Percentiles rank a stretch among this genome's conserved stretches.
Conservation (phyloP, 2,329 filamentous ascomycete genomes). For the Paramyrothecium sp. region DNA sequence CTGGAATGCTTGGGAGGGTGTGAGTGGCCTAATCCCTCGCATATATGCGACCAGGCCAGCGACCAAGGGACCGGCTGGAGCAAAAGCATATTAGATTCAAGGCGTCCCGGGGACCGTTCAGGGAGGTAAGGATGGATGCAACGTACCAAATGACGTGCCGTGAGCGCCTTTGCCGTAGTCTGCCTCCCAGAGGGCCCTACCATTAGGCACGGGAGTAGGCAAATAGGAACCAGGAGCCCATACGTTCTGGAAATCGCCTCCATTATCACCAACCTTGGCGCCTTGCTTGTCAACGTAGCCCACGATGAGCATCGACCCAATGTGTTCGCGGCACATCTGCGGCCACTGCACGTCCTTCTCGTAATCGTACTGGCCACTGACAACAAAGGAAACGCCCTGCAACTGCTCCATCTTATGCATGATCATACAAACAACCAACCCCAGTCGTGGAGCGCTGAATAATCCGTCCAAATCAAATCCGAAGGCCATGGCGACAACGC, state of each 20-base stretch:
- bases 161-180: background rate
- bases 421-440: background rate
- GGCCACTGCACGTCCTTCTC: background rate
- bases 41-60: background rate
- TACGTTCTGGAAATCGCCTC: background rate
- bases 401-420: background rate
- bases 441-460: background rate
- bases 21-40: background rate
- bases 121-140: background rate
- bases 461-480: background rate
- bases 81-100: background rate
- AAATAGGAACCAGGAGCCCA: background rate
- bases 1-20: background rate
- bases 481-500: background rate
- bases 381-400: background rate
- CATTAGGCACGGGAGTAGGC: background rate
- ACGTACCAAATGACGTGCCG: background rate
- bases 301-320: background rate
- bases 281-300: background rate
- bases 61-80: background rate
- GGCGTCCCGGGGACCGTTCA: background rate
- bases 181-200: background rate
- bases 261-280: background rate
- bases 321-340: background rate
- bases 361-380: background rate